A percentile compares a stretch with the other conserved stretches of the same genome.
Evolutionary conservation across 768 basidiomycete genomes (phyloP).

Genomic region (Panaeolus cyanescens): DNA sequence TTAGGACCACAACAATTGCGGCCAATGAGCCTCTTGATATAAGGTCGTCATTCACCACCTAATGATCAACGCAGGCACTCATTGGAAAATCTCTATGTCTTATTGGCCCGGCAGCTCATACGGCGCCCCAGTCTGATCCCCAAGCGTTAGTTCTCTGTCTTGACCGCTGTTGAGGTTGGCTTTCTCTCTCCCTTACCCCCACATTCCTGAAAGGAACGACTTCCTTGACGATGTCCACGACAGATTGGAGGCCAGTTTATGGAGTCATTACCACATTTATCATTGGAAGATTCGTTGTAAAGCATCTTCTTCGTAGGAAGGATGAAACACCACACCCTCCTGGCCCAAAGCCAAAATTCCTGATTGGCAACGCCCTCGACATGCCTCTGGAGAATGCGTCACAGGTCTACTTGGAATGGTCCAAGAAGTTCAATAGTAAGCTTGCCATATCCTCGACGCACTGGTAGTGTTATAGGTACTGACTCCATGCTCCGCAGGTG

Average conservation of each 20-base stretch:
- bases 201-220: no score
- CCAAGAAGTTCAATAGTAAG: constrained; percentile 19
- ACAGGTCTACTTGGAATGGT: constrained; percentile 15
- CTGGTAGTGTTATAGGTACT: neutral
- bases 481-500: constrained; percentile 1
- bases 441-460: neutral
- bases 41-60: no score
- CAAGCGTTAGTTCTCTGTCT: no score
- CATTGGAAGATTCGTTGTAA: neutral
- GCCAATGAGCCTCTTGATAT: no score
- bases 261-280: neutral
- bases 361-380: constrained; percentile 22
- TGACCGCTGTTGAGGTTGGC: no score
- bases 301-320: neutral
- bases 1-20: no score
- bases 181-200: no score
- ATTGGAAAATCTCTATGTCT: no score
- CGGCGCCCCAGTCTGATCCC: no score
- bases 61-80: no score
- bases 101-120: no score
- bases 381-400: constrained; percentile 11
- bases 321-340: constrained; percentile 18
- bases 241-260: neutral
- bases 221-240: neutral
- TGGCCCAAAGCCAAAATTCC: constrained; percentile 17